phyloP scores from a whole-genome alignment of 2,329 filamentous ascomycete genomes.

The Epicoccum sorghinum region DNA sequence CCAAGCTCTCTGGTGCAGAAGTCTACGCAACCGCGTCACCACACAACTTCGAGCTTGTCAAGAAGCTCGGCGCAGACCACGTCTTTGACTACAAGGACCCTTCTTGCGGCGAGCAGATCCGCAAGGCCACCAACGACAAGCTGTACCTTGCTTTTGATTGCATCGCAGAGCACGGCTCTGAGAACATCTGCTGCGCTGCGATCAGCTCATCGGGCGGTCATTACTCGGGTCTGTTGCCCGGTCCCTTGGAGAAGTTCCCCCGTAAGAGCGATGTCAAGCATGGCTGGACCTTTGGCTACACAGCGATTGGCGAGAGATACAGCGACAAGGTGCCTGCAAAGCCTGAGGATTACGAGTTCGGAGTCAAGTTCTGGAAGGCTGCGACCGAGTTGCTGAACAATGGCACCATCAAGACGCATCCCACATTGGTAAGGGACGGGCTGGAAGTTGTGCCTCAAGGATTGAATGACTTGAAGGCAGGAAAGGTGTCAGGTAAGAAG shows the following conservation, averaged over 20 bases:
- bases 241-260: constrained; percentile 39
- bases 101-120: constrained; percentile 55
- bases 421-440: constrained; percentile 34
- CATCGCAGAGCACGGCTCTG: constrained; percentile 42
- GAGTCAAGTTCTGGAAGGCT: constrained; percentile 32
- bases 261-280: constrained; percentile 52
- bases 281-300: constrained; percentile 52
- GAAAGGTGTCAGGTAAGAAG: constrained; percentile 44
- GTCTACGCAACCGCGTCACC: constrained; percentile 57
- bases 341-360: constrained; percentile 38
- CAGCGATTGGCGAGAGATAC: constrained; percentile 49
- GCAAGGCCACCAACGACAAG: constrained; percentile 51
- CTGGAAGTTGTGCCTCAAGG: constrained; percentile 41
- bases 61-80: constrained; percentile 54
- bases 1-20: constrained; percentile 51
- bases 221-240: constrained; percentile 25
- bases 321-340: constrained; percentile 37
- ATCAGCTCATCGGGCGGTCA: constrained; percentile 30
- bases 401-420: constrained; percentile 44
- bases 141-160: constrained; percentile 58
- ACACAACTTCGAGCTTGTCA: constrained; percentile 56
- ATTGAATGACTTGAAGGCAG: constrained; percentile 39
- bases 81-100: constrained; percentile 59
- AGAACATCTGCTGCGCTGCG: constrained; percentile 27
- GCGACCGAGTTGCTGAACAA: constrained; percentile 31